These are phyloP conservation scores for Xylaria sp. DNA, from an alignment of 2,329 filamentous ascomycete species.

Conservation along the genomic window DNA sequence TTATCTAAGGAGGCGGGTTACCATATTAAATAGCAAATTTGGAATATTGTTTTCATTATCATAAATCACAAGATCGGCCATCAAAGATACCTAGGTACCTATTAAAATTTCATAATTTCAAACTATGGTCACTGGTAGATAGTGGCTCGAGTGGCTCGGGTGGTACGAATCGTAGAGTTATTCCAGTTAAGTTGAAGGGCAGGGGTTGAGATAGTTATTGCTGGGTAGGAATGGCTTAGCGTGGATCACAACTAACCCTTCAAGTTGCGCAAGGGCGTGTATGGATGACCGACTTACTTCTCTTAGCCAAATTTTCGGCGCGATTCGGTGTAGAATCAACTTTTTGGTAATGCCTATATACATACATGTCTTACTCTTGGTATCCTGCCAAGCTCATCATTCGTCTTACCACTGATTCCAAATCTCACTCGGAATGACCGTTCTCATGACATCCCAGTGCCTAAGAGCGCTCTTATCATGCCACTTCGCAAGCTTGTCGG, in stretches of 20 bases:
- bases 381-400: not conserved
- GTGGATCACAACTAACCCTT: not conserved
- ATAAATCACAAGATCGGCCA: not conserved
- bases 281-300: not conserved
- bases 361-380: not conserved
- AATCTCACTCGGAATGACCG: constrained; percentile 77
- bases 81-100: not conserved
- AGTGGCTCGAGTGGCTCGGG: not conserved
- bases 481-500: constrained; percentile 72
- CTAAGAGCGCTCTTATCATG: constrained; percentile 81
- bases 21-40: not conserved
- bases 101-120: not conserved
- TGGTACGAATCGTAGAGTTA: too few species aligned
- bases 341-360: constrained; percentile 8
- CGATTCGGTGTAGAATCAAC: not conserved
- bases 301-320: not conserved
- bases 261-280: not conserved
- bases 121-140: not conserved
- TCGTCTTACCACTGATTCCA: constrained; percentile 85
- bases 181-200: not conserved
- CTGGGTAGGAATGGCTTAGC: not conserved
- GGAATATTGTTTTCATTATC: not conserved
- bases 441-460: constrained; percentile 94
- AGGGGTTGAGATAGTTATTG: not conserved
- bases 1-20: not conserved